These are phyloP conservation scores for Cicer judaicum DNA, from an alignment of 306 rosid species.

Conservation along the genomic window DNA sequence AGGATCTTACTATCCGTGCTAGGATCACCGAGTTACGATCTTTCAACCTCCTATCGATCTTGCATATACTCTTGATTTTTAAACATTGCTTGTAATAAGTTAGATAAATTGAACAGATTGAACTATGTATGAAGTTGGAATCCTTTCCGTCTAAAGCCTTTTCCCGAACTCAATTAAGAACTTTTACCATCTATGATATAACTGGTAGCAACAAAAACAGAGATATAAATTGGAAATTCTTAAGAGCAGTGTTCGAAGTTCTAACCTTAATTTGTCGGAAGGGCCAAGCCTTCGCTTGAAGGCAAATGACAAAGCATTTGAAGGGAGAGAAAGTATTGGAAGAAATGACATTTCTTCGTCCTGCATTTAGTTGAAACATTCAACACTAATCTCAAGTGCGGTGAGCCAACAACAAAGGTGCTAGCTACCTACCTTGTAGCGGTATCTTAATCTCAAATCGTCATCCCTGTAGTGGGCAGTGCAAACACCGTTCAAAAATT, in stretches of 20 bases:
- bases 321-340: constrained; percentile 76
- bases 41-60: too few species aligned
- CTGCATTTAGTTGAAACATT: constrained; percentile 58
- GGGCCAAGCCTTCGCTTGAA: constrained; percentile 85
- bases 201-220: background rate
- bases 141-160: background rate
- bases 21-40: too few species aligned
- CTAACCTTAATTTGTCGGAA: constrained; percentile 85
- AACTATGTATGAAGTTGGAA: background rate
- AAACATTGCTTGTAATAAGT: constrained; percentile 8
- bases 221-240: constrained; percentile 28
- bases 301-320: constrained; percentile 82
- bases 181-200: constrained; percentile 1
- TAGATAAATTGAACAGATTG: constrained; percentile 17
- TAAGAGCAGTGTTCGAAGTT: constrained; percentile 29
- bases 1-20: too few species aligned
- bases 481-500: constrained; percentile 62
- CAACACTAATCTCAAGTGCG: constrained; percentile 8
- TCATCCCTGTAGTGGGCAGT: constrained; percentile 78
- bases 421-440: constrained; percentile 63
- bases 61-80: too few species aligned
- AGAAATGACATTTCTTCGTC: constrained; percentile 85
- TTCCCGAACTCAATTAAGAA: constrained; percentile 3
- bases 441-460: constrained; percentile 70
- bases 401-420: background rate